Percentiles rank a stretch among this genome's conserved stretches.
phyloP scores from a whole-genome alignment of 331 rosid species.

The Rosa hybrid region DNA sequence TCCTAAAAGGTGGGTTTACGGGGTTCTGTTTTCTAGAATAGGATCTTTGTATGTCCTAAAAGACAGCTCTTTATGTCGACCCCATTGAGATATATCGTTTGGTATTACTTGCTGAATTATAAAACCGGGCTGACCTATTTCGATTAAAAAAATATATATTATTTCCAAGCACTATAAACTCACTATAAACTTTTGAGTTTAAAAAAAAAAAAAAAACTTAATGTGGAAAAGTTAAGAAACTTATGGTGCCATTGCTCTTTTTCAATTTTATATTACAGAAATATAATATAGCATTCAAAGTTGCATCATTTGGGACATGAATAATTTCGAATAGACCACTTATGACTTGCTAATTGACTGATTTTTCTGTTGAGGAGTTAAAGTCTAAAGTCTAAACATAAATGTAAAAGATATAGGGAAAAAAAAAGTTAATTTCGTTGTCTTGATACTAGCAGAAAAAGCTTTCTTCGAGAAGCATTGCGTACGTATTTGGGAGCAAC shows the following conservation, averaged over 20 bases:
- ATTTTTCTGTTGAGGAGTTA: not conserved
- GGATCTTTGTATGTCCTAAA: too few relatives aligned
- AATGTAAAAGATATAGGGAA: not conserved
- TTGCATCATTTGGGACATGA: constrained; percentile 41
- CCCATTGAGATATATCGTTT: too few relatives aligned
- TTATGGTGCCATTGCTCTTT: not conserved
- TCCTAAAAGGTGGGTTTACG: too few relatives aligned
- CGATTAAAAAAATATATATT: too few relatives aligned
- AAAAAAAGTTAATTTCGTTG: not conserved
- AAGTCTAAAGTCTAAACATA: constrained; percentile 1
- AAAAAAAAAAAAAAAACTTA: too few relatives aligned
- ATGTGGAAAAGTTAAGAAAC: not conserved
- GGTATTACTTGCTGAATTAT: too few relatives aligned
- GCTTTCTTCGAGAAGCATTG: constrained; percentile 9
- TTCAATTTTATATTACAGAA: not conserved
- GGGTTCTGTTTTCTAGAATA: too few relatives aligned
- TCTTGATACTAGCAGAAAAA: not conserved
- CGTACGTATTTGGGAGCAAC: not conserved
- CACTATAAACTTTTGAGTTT: not conserved
- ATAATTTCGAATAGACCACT: constrained; percentile 21
- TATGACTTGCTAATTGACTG: not conserved
- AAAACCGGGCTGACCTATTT: too few relatives aligned
- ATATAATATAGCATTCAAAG: constrained; percentile 12
- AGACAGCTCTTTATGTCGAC: too few relatives aligned
- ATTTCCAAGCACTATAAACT: not conserved